Base-by-base conservation (phyloP, 441 rosid species). In the Populus trichocarpa region DNA sequence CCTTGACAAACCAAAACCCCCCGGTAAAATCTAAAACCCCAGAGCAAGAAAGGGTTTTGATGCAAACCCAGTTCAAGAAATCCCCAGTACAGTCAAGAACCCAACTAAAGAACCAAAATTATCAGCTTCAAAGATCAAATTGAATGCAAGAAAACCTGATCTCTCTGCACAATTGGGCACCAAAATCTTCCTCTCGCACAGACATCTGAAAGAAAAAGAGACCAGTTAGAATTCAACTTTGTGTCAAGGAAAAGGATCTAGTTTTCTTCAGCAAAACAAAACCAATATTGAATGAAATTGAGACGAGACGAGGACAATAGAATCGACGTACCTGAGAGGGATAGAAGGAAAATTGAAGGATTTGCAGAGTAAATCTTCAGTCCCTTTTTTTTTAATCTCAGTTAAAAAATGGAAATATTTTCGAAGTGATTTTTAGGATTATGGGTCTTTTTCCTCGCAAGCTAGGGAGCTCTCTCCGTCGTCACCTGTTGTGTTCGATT, bases 21-120 rank as follows among this genome's bases (percentile, higher is more conserved):
- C 12, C 69, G 13, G 63, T 75, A 66, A 30, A 69, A 74, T 78
- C 81, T 22, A 81, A 71, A 83, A 61, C 78, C 81, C 80, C 79
- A 78, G 61, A 86, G 77, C 65, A 77, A 81, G 50, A 78, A 65
- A 20, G 74, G 76, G 78, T 78, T 77, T 74, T 80, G 83, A 84
- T 84, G 69, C 63, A 78, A 72, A 77, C 82, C 85, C 88, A 76
- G 77, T 67, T 81, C 85, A 84, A 79, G 78, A 79, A 25, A 83
- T 42, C 71, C 71, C 72, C 74, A 20, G 80, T 70, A 33, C 81
- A 71, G 25, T 71, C 80, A 78, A 67, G 76, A 78, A 73, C 72
- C 77, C 46, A 32, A 53, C 70, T 64, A 83, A 77, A 76, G 74
- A 81, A 72, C 74, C 77, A 72, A 64, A 10, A 81, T 13, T 53